Evolutionary conservation across 352 stramenopile genomes (phyloP).

Genomic region (Phytopythium boreale): DNA sequence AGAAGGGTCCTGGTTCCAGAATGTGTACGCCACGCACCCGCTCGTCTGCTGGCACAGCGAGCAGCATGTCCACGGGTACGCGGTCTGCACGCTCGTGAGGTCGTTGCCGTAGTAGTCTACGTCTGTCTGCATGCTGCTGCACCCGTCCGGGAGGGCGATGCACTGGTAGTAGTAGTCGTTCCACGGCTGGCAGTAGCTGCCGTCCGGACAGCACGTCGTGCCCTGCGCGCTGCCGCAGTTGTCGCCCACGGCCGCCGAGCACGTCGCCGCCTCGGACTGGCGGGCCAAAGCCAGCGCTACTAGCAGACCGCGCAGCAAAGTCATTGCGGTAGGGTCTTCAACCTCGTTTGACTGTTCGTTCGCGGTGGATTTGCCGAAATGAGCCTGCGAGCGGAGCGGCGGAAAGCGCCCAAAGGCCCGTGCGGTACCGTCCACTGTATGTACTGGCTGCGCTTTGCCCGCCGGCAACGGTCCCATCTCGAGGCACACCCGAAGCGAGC

Average conservation of each 20-base stretch:
- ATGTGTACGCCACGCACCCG: conserved; percentile 44
- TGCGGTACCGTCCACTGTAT: background rate
- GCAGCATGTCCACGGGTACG: conserved; percentile 35
- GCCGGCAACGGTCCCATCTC: too few relatives aligned
- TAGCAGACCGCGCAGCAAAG: background rate
- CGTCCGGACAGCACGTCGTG: conserved; percentile 36
- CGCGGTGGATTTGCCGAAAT: background rate
- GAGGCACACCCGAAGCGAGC: too few relatives aligned
- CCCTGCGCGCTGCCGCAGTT: conserved; percentile 44
- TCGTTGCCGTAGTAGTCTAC: conserved; percentile 55
- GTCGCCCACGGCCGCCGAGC: conserved; percentile 19
- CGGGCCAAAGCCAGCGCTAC: background rate
- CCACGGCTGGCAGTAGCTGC: conserved; percentile 58
- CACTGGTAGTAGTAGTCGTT: conserved; percentile 60
- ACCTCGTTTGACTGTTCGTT: background rate
- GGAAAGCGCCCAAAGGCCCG: background rate
- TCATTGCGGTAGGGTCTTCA: background rate
- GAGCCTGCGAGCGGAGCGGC: background rate
- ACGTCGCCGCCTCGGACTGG: conserved; percentile 7
- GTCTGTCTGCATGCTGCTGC: conserved; percentile 42
- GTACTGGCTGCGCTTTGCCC: too few relatives aligned
- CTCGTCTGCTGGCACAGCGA: conserved; percentile 20
- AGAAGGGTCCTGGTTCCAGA: conserved; percentile 32
- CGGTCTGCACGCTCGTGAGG: conserved; percentile 23
- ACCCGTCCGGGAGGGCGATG: conserved; percentile 27